Percentiles rank a stretch among this genome's conserved stretches.
These are phyloP conservation scores for Hypoxylon sp. DNA, from an alignment of 2,329 filamentous ascomycete genomes.

Conservation along the genomic window DNA sequence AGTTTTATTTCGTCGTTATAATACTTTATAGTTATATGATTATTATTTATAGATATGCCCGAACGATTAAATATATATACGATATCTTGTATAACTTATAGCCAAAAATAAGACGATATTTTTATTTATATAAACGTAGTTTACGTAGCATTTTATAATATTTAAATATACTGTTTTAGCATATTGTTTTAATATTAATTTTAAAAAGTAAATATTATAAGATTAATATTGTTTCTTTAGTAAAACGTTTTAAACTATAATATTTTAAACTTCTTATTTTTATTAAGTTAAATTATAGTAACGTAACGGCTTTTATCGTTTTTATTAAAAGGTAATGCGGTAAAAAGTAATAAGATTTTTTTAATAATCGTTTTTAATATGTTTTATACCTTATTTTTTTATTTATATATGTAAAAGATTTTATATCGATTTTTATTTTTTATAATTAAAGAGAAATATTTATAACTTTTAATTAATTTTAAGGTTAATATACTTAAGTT, in stretches of 20 bases:
- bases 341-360: neutral
- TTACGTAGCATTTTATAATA: neutral
- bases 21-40: neutral
- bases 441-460: neutral
- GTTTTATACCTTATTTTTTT: neutral
- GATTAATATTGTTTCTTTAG: neutral
- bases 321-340: neutral
- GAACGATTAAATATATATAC: neutral
- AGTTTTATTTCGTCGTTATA: neutral
- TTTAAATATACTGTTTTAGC: neutral
- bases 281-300: neutral
- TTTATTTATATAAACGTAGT: neutral
- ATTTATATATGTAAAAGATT: neutral
- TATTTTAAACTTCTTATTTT: neutral
- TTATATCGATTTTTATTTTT: neutral
- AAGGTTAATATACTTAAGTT: neutral
- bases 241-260: neutral
- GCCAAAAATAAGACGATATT: neutral
- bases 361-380: neutral
- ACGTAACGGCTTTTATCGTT: neutral
- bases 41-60: neutral
- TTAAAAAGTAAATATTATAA: neutral
- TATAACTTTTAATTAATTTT: neutral
- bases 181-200: constrained; percentile 1
- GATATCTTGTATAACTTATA: neutral